Base-by-base conservation (phyloP, 2,329 filamentous ascomycete genomes). In the Amesomyces nigricolor region DNA sequence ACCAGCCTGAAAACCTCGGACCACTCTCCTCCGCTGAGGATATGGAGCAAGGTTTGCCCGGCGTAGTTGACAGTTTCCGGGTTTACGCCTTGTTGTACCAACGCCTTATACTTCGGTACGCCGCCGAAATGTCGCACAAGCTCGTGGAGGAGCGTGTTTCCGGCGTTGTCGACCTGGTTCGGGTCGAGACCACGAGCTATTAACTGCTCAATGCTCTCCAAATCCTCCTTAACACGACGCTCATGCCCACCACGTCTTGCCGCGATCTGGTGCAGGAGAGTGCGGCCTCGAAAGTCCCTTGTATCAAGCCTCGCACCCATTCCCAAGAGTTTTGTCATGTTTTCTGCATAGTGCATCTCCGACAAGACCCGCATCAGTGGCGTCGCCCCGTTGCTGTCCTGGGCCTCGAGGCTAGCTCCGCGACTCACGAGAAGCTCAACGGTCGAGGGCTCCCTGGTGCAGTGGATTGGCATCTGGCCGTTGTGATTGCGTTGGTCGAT, bases 131-230 rank as follows among this genome's bases (percentile, higher is more conserved):
- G 22, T 7, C 14, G 40, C 35, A 45, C 30, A 22, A 59, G 42
- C 16, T 65, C 51, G 4, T 64, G 59, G 2, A 63, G 53, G 3
- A 57, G 32, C 2, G 64, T 67, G 17, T 61, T 60, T 11, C 64
- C 64, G 1, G 53, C 10, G 4, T 55, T 35, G 46, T 68, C 62
- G 19, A 55, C 55, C 5, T 55, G 54, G 14, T 56, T 47, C 1
- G 58, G 17, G 22, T 67, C 60, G n/a, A 59, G 57, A 1, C 60
- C 61, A 8, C 47, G 52, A 8, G 30, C 38, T 5, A 59, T 2
- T 5, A 60, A 19, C n/a, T 49, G 29, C 10, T 51, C 11, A 13
- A 52, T 40, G 2, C 26, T n/a, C 13, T 35, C 50, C 6, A 37
- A 5, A 2, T 9, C 32, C 13, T 47, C 32, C 1, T 9, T n/a